Evolutionary conservation across 192 early-diverging fungal genomes (phyloP), one percentile per base, ranked within the genome.

Genomic region (Coemansia asiatica): DNA sequence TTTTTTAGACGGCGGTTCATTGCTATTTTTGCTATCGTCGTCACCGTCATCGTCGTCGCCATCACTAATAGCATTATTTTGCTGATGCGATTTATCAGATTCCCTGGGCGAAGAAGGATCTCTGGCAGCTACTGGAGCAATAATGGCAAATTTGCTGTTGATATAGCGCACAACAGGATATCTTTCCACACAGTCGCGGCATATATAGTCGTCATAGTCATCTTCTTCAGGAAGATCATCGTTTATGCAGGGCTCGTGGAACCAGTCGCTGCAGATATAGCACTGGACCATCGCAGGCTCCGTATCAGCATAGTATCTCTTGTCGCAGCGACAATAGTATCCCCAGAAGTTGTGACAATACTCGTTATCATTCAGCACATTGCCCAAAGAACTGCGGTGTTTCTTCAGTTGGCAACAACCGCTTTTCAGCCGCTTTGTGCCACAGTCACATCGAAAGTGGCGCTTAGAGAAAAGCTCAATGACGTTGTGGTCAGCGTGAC

Each of bases 401-500:
- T 59, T 64, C 38, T 82, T 75, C 25, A 74, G 66, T 19, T 61
- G 63, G 31, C 72, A 73, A 40, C 83, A 74, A 36, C 57, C 61
- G 23, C 28, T 28, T 2, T 55, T 60, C 29, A 82, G 55, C 49
- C 73, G 63, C 44, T 47, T 68, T 0, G 90, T 89, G 6, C 94
- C 95, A 56, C 95, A 98, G 78, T 96, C 94, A 74, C 95, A 98
- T 15, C 89, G 84, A 71, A 97, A 97, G 60, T 80, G 65, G 1
- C 94, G 80, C 58, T 94, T 94, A 6, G 88, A 85, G 69, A 94
- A 94, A 53, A 96, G 73, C 73, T 98, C 94, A 36, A 93, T 83
- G 13, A 95, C 76, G 8, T 95, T 86, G 73, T 94, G 92, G 44
- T 82, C 88, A 8, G 84, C 64, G 66, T 91, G 90, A 64, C 90